phyloP scores from a whole-genome alignment of 495 filamentous ascomycete genomes.

The Tuber microsphaerosporum region DNA sequence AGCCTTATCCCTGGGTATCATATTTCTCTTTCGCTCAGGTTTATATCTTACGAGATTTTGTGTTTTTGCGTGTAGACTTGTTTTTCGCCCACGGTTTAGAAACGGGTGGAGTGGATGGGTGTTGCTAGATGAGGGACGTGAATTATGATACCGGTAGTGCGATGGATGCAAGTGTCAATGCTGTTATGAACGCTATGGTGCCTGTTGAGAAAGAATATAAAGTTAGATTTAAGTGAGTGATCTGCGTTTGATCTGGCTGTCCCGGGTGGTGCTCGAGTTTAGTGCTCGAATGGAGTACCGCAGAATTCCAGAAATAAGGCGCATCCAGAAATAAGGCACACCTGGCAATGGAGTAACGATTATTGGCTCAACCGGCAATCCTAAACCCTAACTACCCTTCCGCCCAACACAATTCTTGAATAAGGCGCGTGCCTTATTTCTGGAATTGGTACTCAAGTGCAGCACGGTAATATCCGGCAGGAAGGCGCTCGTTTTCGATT shows the following conservation, averaged over 20 bases:
- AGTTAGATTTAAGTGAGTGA: background rate
- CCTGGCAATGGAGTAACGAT: too few relatives aligned
- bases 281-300: too few relatives aligned
- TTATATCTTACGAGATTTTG: background rate
- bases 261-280: too few relatives aligned
- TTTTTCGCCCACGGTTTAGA: background rate
- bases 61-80: conserved; percentile 6
- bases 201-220: background rate
- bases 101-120: background rate
- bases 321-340: too few relatives aligned
- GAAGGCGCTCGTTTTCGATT: too few relatives aligned
- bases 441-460: too few relatives aligned
- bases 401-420: too few relatives aligned
- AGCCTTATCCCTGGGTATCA: background rate
- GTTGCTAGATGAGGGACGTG: background rate
- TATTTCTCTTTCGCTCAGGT: background rate
- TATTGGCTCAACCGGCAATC: too few relatives aligned
- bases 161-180: background rate
- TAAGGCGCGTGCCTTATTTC: too few relatives aligned
- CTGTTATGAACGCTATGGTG: background rate
- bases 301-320: too few relatives aligned
- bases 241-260: background rate
- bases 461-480: too few relatives aligned
- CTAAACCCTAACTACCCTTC: too few relatives aligned
- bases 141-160: background rate